Conservation (phyloP, 169 alveolate species). For the Plasmodium yoelii region DNA sequence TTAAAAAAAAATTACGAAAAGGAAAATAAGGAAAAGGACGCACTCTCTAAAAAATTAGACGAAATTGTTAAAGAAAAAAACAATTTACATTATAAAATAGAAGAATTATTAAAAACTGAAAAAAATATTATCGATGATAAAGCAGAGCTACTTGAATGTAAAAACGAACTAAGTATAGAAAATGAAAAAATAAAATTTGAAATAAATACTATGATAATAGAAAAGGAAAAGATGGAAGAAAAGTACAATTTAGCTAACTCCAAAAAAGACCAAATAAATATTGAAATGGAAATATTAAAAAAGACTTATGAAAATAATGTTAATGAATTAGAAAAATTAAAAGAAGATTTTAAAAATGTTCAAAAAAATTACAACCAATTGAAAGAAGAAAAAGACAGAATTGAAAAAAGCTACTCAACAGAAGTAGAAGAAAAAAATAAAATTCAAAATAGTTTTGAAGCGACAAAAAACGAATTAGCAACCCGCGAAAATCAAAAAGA, state of each 20-base stretch:
- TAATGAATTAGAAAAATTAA: constrained; percentile 3
- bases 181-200: constrained; percentile 39
- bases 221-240: constrained; percentile 34
- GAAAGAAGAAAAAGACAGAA: constrained; percentile 21
- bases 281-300: constrained; percentile 3
- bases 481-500: constrained; percentile 4
- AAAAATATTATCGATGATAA: constrained; percentile 32
- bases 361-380: constrained; percentile 18
- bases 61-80: constrained; percentile 33
- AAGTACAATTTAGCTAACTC: background rate
- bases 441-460: constrained; percentile 17
- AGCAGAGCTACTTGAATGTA: constrained; percentile 21
- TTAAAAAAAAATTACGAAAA: constrained; percentile 33
- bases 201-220: constrained; percentile 11
- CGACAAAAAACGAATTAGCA: constrained; percentile 6
- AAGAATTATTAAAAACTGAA: constrained; percentile 46
- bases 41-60: constrained; percentile 15
- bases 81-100: constrained; percentile 34
- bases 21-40: constrained; percentile 31
- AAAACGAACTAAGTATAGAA: constrained; percentile 12
- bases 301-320: constrained; percentile 12
- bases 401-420: background rate
- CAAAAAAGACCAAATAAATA: constrained; percentile 23
- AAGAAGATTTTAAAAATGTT: background rate
- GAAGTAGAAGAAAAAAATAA: constrained; percentile 20